These are phyloP conservation scores for Mucor irregularis DNA, from an alignment of 371 early-diverging fungal genomes.

Conservation along the genomic window DNA sequence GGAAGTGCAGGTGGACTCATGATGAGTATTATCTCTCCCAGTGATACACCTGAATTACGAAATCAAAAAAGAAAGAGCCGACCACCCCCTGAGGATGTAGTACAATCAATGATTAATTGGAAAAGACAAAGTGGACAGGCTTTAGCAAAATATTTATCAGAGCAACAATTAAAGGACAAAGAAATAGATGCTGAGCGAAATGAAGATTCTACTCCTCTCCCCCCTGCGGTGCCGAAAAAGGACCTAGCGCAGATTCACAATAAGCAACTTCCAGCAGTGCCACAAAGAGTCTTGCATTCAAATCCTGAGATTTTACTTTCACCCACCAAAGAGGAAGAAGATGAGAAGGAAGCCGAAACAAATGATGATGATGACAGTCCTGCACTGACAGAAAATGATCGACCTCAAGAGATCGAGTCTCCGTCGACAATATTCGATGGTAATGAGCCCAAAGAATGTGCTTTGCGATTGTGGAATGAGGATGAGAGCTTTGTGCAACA, in stretches of 20 bases:
- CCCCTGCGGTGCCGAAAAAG: constrained; percentile 7
- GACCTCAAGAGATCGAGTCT: neutral
- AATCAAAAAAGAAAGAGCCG: constrained; percentile 20
- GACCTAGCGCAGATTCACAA: neutral
- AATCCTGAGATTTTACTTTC: constrained; percentile 8
- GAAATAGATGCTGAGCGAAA: too few species aligned
- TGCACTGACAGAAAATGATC: neutral
- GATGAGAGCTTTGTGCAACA: constrained; percentile 35
- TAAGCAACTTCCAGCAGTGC: neutral
- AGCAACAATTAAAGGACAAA: too few species aligned
- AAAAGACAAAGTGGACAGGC: constrained; percentile 34
- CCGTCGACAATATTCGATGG: neutral
- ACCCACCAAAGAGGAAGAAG: neutral
- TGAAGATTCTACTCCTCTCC: neutral
- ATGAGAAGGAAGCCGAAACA: neutral
- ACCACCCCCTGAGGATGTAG: constrained; percentile 38
- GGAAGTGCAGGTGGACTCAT: constrained; percentile 53
- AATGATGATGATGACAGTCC: neutral
- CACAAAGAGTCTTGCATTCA: constrained; percentile 10
- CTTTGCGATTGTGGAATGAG: constrained; percentile 42
- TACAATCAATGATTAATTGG: constrained; percentile 45
- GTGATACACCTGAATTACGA: constrained; percentile 2
- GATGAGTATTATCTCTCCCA: constrained; percentile 27
- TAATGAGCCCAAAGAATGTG: constrained; percentile 29
- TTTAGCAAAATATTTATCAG: neutral